Evolutionary conservation across 495 filamentous ascomycete genomes (phyloP).

Genomic region (Paragyromitra xinjiangensis): DNA sequence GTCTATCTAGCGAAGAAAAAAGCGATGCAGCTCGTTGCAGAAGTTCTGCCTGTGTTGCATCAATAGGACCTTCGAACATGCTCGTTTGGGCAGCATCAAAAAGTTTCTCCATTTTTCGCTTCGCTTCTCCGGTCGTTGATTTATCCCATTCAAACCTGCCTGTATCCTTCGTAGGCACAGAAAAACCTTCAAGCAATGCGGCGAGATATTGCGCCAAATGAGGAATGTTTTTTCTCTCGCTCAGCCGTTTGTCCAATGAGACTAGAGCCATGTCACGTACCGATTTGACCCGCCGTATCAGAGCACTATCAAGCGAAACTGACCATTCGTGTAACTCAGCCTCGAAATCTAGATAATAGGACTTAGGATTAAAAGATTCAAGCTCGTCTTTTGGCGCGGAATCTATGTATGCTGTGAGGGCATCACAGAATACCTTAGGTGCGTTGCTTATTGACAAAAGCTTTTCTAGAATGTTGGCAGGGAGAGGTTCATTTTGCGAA

Average conservation of each 20-base stretch:
- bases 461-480: conserved; percentile 17
- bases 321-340: conserved; percentile 46
- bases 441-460: conserved; percentile 19
- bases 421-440: conserved; percentile 31
- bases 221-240: conserved; percentile 18
- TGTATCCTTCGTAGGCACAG: conserved; percentile 18
- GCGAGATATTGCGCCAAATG: conserved; percentile 41
- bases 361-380: conserved; percentile 13
- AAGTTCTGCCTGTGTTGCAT: conserved; percentile 39
- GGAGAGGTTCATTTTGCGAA: conserved; percentile 25
- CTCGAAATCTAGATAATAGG: conserved; percentile 32
- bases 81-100: conserved; percentile 40
- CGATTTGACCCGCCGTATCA: conserved; percentile 46
- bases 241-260: conserved; percentile 18
- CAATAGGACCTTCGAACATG: conserved; percentile 39
- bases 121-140: conserved; percentile 13
- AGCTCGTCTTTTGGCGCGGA: conserved; percentile 26
- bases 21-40: conserved; percentile 45
- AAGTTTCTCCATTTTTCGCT: conserved; percentile 35
- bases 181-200: conserved; percentile 49
- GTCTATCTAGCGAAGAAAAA: conserved; percentile 42
- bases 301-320: conserved; percentile 44
- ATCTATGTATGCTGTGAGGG: conserved; percentile 36
- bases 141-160: conserved; percentile 38
- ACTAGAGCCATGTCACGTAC: conserved; percentile 31